phyloP scores from a whole-genome alignment of 805 yeast genomes.

The Pichia exigua region DNA sequence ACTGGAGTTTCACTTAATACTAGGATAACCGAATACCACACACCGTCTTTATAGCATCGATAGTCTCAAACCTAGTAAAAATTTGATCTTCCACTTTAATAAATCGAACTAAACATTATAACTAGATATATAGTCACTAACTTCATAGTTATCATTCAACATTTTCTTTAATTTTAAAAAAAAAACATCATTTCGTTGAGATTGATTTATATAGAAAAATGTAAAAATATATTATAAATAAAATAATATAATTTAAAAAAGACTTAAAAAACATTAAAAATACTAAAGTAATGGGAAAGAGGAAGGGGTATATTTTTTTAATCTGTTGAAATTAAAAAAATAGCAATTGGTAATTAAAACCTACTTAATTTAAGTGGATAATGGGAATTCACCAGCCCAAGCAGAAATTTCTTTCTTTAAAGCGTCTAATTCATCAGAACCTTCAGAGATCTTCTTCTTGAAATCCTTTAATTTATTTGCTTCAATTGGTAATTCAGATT shows the following conservation, averaged over 20 bases:
- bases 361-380: conserved; percentile 38
- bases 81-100: no score
- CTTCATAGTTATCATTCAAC: no score
- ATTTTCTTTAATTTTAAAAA: no score
- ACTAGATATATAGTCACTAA: no score
- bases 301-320: background rate
- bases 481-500: conserved; percentile 75
- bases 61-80: no score
- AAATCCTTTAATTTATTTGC: conserved; percentile 95
- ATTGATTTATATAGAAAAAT: conserved; percentile 7
- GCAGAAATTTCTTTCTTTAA: conserved; percentile 71
- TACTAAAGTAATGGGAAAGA: background rate
- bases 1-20: no score
- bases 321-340: background rate
- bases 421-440: conserved; percentile 57
- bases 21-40: no score
- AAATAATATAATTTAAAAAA: background rate
- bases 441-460: conserved; percentile 71
- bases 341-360: background rate
- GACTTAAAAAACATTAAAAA: background rate
- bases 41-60: no score
- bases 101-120: no score
- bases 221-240: background rate
- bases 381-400: conserved; percentile 90
- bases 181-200: conserved; percentile 12